Percentiles rank a stretch among this genome's conserved stretches.
Evolutionary conservation across 345 rosid species (phyloP).

Genomic region (Moricandia arvensis): DNA sequence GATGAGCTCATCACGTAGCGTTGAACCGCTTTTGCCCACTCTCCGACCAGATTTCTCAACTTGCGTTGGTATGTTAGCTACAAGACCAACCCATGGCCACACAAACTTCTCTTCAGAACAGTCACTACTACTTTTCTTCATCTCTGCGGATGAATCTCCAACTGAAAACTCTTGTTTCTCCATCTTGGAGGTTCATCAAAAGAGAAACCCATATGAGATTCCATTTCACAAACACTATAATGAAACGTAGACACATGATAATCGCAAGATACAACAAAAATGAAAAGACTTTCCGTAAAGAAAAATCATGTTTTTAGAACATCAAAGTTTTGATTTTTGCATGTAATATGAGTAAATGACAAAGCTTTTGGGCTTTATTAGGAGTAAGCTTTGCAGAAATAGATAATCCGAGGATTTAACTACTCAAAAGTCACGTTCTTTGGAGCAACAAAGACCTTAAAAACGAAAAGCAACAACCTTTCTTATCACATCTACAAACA

Average conservation of each 20-base stretch:
- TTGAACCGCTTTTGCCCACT: conserved; percentile 61
- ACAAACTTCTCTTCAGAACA: conserved; percentile 2
- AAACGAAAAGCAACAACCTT: neutral
- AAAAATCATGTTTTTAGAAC: neutral
- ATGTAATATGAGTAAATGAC: neutral
- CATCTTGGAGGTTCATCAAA: conserved; percentile 18
- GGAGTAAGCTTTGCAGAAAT: neutral
- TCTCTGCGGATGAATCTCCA: neutral
- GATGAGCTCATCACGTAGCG: conserved; percentile 47
- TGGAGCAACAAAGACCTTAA: neutral
- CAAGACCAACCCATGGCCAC: conserved; percentile 62
- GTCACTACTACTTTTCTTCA: neutral
- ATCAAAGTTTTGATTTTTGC: neutral
- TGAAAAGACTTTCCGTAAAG: neutral
- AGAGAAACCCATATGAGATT: neutral
- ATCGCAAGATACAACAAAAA: neutral
- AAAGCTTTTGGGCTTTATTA: neutral
- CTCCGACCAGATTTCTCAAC: conserved; percentile 35
- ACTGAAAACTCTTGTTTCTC: neutral
- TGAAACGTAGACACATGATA: neutral
- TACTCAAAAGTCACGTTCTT: neutral
- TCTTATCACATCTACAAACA: neutral
- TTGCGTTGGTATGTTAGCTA: conserved; percentile 61
- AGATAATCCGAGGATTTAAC: neutral
- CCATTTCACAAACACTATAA: neutral